phyloP scores from a whole-genome alignment of 352 stramenopile species.

The Phytophthora pinifolia region DNA sequence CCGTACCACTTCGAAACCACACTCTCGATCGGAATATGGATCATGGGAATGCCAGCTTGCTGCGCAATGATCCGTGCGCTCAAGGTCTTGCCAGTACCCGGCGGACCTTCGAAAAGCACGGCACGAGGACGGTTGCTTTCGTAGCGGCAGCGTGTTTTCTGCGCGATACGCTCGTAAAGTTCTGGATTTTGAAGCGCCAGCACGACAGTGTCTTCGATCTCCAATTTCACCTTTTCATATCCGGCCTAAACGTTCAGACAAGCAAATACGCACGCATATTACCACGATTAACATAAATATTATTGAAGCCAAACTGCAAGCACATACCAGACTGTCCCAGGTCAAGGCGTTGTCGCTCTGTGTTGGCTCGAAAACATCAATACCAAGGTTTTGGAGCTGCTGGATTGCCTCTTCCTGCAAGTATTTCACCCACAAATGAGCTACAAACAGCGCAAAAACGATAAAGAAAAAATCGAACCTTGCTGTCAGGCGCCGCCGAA shows the following conservation, averaged over 20 bases:
- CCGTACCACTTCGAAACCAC: conserved; percentile 95
- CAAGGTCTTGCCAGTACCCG: conserved; percentile 94
- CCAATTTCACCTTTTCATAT: conserved; percentile 89
- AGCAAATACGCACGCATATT: neutral
- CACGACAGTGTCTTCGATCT: conserved; percentile 93
- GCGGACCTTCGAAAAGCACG: conserved; percentile 93
- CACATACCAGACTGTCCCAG: conserved; percentile 79
- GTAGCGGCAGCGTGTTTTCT: conserved; percentile 87
- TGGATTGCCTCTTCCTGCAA: conserved; percentile 78
- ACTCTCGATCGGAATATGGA: conserved; percentile 93
- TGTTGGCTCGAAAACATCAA: conserved; percentile 77
- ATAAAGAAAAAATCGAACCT: conserved; percentile 33
- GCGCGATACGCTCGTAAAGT: conserved; percentile 89
- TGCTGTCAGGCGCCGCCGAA: conserved; percentile 32
- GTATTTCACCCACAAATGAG: neutral
- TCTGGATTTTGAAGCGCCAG: conserved; percentile 92
- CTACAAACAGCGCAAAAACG: conserved; percentile 1
- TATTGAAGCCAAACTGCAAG: neutral
- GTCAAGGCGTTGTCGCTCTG: conserved; percentile 62
- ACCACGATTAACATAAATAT: too few relatives aligned
- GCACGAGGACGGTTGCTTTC: conserved; percentile 90
- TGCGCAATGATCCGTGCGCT: conserved; percentile 94
- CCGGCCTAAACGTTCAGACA: conserved; percentile 54
- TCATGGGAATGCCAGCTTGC: conserved; percentile 91
- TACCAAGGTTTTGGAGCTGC: conserved; percentile 74